Evolutionary conservation across 306 rosid species (phyloP).

Genomic region (Dryas octopetala): DNA sequence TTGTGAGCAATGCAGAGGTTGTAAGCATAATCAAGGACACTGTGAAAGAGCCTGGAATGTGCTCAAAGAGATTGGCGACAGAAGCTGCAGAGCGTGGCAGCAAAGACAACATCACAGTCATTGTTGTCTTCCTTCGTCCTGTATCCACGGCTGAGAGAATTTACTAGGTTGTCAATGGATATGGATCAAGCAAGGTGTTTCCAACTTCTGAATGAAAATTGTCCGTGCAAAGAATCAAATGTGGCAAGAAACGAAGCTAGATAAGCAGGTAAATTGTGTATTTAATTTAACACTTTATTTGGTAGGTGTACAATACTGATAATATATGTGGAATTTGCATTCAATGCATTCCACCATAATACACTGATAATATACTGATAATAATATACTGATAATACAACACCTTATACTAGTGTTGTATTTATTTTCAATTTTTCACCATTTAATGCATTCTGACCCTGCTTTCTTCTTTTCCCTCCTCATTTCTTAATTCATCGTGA

Average conservation of each 20-base stretch:
- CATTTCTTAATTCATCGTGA: too few species aligned
- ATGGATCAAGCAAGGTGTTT: background rate
- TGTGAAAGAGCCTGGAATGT: conserved; percentile 90
- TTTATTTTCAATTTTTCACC: too few species aligned
- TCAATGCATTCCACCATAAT: background rate
- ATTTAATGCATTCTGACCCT: too few species aligned
- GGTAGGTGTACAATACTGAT: background rate
- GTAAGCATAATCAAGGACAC: conserved; percentile 69
- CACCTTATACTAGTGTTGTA: too few species aligned
- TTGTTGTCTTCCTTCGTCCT: conserved; percentile 70
- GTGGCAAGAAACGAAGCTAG: background rate
- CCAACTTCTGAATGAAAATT: background rate
- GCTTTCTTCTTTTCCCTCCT: too few species aligned
- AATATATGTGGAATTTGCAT: background rate
- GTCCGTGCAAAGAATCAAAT: background rate
- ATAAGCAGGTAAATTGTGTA: background rate
- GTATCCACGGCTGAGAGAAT: conserved; percentile 92
- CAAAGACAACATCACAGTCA: conserved; percentile 83
- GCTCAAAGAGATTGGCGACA: conserved; percentile 87
- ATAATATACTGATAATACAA: too few species aligned
- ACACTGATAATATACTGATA: too few species aligned
- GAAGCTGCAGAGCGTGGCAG: conserved; percentile 93
- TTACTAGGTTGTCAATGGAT: conserved; percentile 39
- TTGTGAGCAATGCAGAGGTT: conserved; percentile 63
- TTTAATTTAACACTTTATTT: too few species aligned